phyloP scores from a whole-genome alignment of 2,329 filamentous ascomycete species.

The Aspergillus novoparasiticus region DNA sequence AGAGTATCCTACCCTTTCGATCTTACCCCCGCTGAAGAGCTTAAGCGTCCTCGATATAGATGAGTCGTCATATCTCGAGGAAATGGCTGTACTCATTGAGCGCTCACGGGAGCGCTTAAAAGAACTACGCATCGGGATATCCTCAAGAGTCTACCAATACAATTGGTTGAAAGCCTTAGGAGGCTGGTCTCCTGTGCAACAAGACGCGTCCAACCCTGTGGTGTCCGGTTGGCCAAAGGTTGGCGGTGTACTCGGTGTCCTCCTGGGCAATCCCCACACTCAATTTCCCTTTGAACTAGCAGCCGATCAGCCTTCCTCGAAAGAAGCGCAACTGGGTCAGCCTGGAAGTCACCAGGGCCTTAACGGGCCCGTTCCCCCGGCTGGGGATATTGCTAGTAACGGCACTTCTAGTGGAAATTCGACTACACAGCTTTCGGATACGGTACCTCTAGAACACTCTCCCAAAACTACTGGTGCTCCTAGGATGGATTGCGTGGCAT shows the following conservation, averaged over 20 bases:
- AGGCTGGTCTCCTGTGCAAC: conserved; percentile 18
- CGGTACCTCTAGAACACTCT: not conserved
- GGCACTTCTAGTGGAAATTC: not conserved
- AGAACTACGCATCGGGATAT: conserved; percentile 75
- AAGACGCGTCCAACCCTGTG: conserved; percentile 8
- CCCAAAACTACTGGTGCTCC: not conserved
- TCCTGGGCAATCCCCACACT: conserved; percentile 21
- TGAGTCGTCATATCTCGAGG: conserved; percentile 78
- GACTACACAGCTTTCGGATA: not conserved
- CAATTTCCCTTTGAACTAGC: not conserved
- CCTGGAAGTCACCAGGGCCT: not conserved
- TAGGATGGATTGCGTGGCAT: not conserved
- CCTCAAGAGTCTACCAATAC: conserved; percentile 40
- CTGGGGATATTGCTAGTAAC: not conserved
- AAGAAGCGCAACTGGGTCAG: conserved; percentile 6
- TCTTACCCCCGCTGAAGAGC: conserved; percentile 73
- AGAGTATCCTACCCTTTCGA: conserved; percentile 78
- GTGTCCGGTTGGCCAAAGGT: conserved; percentile 33
- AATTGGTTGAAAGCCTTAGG: conserved; percentile 33
- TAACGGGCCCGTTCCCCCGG: not conserved
- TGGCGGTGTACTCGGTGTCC: conserved; percentile 37
- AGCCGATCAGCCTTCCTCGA: not conserved
- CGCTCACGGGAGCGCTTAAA: conserved; percentile 66
- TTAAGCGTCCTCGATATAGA: conserved; percentile 80
- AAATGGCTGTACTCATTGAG: conserved; percentile 76